Evolutionary conservation across 495 filamentous ascomycete genomes (phyloP).

Genomic region (Xylaria nigripes): DNA sequence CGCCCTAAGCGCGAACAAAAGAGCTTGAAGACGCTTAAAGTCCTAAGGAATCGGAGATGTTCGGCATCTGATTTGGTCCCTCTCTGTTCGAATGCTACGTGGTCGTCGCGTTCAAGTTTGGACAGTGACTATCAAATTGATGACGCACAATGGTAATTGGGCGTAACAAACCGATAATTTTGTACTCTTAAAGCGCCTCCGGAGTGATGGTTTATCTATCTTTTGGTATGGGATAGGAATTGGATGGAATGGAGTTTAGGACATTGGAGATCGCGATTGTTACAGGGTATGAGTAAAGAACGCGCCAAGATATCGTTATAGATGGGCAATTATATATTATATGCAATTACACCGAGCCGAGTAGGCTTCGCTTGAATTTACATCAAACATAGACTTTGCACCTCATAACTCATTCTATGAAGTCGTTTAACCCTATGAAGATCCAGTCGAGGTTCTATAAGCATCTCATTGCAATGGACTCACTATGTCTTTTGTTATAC

Average conservation of each 20-base stretch:
- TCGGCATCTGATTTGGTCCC: conserved; percentile 21
- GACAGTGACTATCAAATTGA: not conserved
- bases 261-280: not conserved
- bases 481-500: too few relatives aligned
- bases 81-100: conserved; percentile 7
- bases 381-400: too few relatives aligned
- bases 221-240: not conserved
- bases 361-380: too few relatives aligned
- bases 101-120: conserved; percentile 6
- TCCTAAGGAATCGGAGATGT: conserved; percentile 7
- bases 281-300: not conserved
- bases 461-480: too few relatives aligned
- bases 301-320: not conserved
- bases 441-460: too few relatives aligned
- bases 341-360: too few relatives aligned
- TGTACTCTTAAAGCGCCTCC: not conserved
- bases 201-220: not conserved
- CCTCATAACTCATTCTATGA: too few relatives aligned
- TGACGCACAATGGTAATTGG: too few relatives aligned
- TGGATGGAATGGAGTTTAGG: not conserved
- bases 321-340: too few relatives aligned
- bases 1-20: not conserved
- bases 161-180: too few relatives aligned
- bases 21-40: not conserved
- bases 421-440: too few relatives aligned